Evolutionary conservation across 106 monocot species (phyloP), one percentile per base, ranked within the genome.

Genomic region (Triglochin maritima): DNA sequence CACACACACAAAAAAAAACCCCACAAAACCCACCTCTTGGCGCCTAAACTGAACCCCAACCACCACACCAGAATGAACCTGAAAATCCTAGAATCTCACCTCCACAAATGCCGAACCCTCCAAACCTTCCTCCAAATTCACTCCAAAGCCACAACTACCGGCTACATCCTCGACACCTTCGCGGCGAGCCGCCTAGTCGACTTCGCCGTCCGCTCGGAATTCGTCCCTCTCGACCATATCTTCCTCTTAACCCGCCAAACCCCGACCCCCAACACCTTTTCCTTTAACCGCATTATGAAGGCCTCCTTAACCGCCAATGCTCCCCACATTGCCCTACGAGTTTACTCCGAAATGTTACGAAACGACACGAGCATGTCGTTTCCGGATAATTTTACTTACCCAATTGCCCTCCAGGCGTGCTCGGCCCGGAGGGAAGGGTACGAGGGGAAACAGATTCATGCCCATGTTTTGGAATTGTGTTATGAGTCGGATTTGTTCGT

Each of bases 131-230:
- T 75, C 65, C 87, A 87, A 77, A 70, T 90, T 78, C 94, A 87
- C 54, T 78, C 94, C 64, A 87, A 83, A 54, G 78, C 78, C 79
- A 60, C 79, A 29, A 48, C 56, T 47, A 72, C 95, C 13, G 85
- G 85, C 67, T 66, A 81, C 65, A 64, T 90, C 77, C 66, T 72
- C 12, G 90, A 95, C 85, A 52, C 95, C 44, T 90, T 77, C 61
- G 90, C 90, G 8, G 84, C 90, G 6, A 87, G 87, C 68, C 90
- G 95, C 46, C 77, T 95, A 44, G 54, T 95, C 41, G 62, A 62
- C 66, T 85, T 87, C 78, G 44, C 85, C 57, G 17, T 42, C 64
- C 62, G 17, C 29, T 71, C 72, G 7, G 14, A 65, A 44, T 78
- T 68, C 70, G 17, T 84, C 63, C 56, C 59, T 46, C 77, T 85